Base-by-base conservation (phyloP, 2,329 filamentous ascomycete species). In the Penicillium sclerotiorum region DNA sequence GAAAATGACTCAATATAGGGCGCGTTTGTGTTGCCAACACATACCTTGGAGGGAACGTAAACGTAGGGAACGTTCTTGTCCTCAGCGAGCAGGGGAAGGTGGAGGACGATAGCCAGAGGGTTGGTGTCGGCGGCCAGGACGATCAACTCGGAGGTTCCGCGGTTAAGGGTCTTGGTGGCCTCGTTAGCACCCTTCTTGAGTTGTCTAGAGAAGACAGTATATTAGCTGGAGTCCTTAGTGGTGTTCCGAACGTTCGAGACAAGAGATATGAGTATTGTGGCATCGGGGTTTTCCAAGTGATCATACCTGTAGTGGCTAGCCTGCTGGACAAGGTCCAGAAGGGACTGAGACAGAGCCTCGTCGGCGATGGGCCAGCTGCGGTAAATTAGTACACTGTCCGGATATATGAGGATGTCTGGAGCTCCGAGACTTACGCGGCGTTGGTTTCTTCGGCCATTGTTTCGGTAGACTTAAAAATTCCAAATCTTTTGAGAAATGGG, bases 181-280 rank as follows among this genome's bases (percentile, higher is more conserved):
- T 90, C 88, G 81, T 92, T 93, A 70, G 89, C 89, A 55, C 90
- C 89, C 80, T 94, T 95, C 81, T 94, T 94, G 60, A 92, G 76
- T 80, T 94, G 89, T n/a, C n/a, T n/a, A n/a, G n/a, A n/a, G n/a
- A n/a, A n/a, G n/a, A n/a, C n/a, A n/a, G n/a, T n/a, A n/a, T n/a
- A n/a, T n/a, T n/a, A n/a, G n/a, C n/a, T n/a, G n/a, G n/a, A n/a
- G n/a, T n/a, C n/a, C n/a, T n/a, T n/a, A n/a, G n/a, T n/a, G n/a
- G n/a, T n/a, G n/a, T n/a, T n/a, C n/a, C n/a, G n/a, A n/a, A n/a
- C n/a, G n/a, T n/a, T n/a, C n/a, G n/a, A n/a, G n/a, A n/a, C n/a
- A n/a, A n/a, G n/a, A n/a, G n/a, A n/a, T n/a, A n/a, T n/a, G n/a
- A n/a, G n/a, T n/a, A n/a, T n/a, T n/a, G n/a, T n/a, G n/a, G n/a